Percentiles rank a stretch among this genome's conserved stretches.
These are phyloP conservation scores for Paecilomyces variotii DNA, from an alignment of 2,329 filamentous ascomycete genomes.

Conservation along the genomic window DNA sequence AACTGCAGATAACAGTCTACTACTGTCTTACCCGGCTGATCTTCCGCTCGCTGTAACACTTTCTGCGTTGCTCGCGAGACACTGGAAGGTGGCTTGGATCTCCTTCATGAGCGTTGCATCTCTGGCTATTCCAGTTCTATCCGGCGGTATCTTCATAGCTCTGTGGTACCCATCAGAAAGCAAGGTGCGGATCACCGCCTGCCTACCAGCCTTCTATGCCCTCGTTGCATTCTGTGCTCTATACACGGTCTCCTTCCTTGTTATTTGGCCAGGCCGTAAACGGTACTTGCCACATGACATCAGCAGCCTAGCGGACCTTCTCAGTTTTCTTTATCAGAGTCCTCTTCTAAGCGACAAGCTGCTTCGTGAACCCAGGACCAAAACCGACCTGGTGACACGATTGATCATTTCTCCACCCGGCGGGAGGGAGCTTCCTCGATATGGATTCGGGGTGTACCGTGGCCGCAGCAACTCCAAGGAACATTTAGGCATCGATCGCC, in stretches of 20 bases:
- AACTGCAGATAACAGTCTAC: slow-evolving; percentile 47
- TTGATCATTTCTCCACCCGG: slow-evolving; percentile 49
- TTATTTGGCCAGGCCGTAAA: slow-evolving; percentile 54
- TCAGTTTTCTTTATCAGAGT: slow-evolving; percentile 68
- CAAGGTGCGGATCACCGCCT: slow-evolving; percentile 56
- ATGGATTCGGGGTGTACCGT: slow-evolving; percentile 50
- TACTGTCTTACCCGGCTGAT: slow-evolving; percentile 49
- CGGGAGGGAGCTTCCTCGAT: slow-evolving; percentile 34
- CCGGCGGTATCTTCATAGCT: slow-evolving; percentile 55
- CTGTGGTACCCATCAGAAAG: slow-evolving; percentile 45
- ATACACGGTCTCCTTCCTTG: slow-evolving; percentile 56
- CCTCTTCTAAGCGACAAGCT: slow-evolving; percentile 64
- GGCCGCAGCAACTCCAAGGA: slow-evolving; percentile 50
- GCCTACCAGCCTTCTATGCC: slow-evolving; percentile 64
- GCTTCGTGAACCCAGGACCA: slow-evolving; percentile 61
- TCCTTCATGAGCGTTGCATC: slow-evolving; percentile 47
- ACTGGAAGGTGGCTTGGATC: slow-evolving; percentile 51
- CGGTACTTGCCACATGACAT: slow-evolving; percentile 65
- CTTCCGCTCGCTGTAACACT: slow-evolving; percentile 47
- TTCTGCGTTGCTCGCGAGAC: slow-evolving; percentile 45
- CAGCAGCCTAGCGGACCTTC: slow-evolving; percentile 64
- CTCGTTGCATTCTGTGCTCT: slow-evolving; percentile 64
- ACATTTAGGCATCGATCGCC: slow-evolving; percentile 52
- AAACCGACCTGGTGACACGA: slow-evolving; percentile 59
- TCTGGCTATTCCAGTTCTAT: slow-evolving; percentile 48